Conservation (phyloP, 2,329 filamentous ascomycete genomes). For the Aureobasidium lini region DNA sequence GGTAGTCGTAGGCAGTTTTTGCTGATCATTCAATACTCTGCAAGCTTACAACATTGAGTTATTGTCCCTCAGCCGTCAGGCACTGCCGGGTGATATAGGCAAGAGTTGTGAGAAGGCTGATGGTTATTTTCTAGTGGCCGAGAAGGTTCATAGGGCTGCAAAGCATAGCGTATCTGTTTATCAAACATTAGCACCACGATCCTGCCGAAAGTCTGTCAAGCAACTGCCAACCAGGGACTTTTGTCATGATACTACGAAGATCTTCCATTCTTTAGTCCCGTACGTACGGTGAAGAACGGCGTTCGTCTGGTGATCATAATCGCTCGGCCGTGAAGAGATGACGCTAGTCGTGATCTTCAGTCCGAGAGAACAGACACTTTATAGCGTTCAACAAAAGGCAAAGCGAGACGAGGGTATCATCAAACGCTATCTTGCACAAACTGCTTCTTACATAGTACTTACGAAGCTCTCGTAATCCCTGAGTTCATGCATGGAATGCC, state of each 20-base stretch:
- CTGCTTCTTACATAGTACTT: background rate
- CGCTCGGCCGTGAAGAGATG: background rate
- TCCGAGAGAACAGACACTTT: background rate
- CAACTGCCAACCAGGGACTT: background rate
- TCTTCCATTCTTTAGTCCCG: too few species aligned
- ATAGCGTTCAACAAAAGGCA: background rate
- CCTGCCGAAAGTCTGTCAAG: background rate
- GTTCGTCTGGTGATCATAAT: too few species aligned
- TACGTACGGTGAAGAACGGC: too few species aligned
- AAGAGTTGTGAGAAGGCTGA: background rate
- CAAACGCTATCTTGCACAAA: background rate
- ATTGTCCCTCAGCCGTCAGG: background rate
- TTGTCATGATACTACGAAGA: background rate
- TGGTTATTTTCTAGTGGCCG: background rate
- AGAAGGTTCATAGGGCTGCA: background rate
- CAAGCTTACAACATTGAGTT: background rate
- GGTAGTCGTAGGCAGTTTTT: background rate
- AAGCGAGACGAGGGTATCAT: background rate
- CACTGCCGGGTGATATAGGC: background rate
- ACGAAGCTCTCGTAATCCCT: background rate
- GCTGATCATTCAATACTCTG: background rate
- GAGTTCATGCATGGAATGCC: background rate
- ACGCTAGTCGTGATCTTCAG: background rate
- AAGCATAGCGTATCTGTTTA: background rate
- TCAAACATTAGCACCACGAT: background rate